Base-by-base conservation (phyloP, 2,329 filamentous ascomycete species). In the Ophiostoma quercus region DNA sequence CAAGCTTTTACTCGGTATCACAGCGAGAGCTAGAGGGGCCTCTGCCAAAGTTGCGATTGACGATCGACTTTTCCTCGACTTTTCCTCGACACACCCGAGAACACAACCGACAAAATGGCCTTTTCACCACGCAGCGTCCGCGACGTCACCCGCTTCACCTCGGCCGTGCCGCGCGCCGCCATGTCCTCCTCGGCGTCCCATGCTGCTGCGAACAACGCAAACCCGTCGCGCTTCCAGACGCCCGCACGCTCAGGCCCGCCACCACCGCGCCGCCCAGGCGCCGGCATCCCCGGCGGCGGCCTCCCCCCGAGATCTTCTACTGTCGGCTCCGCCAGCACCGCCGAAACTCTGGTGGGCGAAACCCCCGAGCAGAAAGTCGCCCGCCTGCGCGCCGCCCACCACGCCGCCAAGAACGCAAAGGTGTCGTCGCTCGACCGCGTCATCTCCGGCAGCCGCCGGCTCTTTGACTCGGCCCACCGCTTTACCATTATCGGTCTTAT, bases 111-210 rank as follows among this genome's bases (percentile, higher is more conserved):
- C 51, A 12, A 60, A 19, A 74, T 74, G 73, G 66, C 71, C 65
- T 68, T 72, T 12, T 19, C 68, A 12, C 51, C 90, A 72, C 89
- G 90, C 77, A 91, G 87, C 80, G 88, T 91, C 78, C 87, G 87
- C 75, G 91, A 94, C 78, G 91, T 92, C 74, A 95, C 92, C 76
- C 89, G 91, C 77, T 95, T 91, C 79, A 91, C 89, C 19, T 82
- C 88, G 34, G 90, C 87, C 22, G 87, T 84, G 72, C 88, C 88
- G 47, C 90, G 92, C 80, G 91, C 90, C 75, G 84, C 85, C 73
- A 87, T 72, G 22, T 66, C 34, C 34, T 34, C 34, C 34, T 5
- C 34, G 34, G 34, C 34, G 34, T 34, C 34, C 34, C 8, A 34
- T 34, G 34, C 34, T 3, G 34, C 34, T 8, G 34, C 34, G 5